Evolutionary conservation across 257 asterid genomes (phyloP).

Genomic region (Scutellaria baicalensis): DNA sequence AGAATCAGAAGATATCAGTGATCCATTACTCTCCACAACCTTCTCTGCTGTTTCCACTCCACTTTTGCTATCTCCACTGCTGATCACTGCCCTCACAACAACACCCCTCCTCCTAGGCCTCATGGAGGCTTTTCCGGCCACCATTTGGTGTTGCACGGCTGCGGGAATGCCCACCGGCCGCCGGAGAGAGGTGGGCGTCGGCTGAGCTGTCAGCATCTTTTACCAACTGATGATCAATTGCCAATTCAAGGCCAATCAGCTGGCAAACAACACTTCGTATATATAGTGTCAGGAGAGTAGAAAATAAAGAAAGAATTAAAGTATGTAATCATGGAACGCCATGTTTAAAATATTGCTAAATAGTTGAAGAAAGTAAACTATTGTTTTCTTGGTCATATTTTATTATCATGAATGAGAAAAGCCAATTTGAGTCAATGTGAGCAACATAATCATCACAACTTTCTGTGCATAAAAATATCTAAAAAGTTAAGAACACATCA

Average conservation of each 20-base stretch:
- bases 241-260: neutral
- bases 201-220: constrained; percentile 56
- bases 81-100: constrained; percentile 53
- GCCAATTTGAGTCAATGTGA: neutral
- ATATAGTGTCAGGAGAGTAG: neutral
- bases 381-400: neutral
- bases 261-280: too few relatives aligned
- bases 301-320: neutral
- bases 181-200: constrained; percentile 40
- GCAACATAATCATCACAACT: too few relatives aligned
- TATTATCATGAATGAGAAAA: too few relatives aligned
- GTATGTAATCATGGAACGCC: neutral
- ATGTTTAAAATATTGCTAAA: neutral
- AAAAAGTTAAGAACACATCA: too few relatives aligned
- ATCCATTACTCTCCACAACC: constrained; percentile 28
- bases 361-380: constrained; percentile 7
- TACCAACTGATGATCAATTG: neutral
- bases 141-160: constrained; percentile 12
- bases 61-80: constrained; percentile 59
- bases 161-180: constrained; percentile 25
- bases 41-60: constrained; percentile 39
- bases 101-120: constrained; percentile 15
- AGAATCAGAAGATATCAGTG: constrained; percentile 21
- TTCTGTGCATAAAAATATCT: too few relatives aligned
- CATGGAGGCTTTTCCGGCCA: constrained; percentile 14